phyloP scores from a whole-genome alignment of 805 yeast species.

The Lipomyces orientalis region DNA sequence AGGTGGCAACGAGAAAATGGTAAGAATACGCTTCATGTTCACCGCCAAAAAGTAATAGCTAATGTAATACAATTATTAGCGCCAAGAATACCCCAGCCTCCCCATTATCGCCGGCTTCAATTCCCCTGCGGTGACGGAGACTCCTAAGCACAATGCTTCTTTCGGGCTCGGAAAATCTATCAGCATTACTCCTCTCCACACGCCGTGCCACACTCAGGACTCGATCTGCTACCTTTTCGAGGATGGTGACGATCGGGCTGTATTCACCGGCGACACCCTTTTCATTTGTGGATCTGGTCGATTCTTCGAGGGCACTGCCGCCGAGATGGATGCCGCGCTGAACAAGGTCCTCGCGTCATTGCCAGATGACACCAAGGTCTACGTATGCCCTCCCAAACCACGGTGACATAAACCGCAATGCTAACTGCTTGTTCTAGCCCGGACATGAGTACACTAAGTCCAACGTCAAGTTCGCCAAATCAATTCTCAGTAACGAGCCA shows the following conservation, averaged over 20 bases:
- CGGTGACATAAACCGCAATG: background rate
- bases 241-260: slow-evolving; percentile 75
- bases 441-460: slow-evolving; percentile 95
- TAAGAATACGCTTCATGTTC: slow-evolving; percentile 10
- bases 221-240: slow-evolving; percentile 83
- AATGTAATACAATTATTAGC: slow-evolving; percentile 10
- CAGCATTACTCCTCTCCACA: slow-evolving; percentile 79
- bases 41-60: background rate
- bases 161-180: slow-evolving; percentile 68
- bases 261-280: slow-evolving; percentile 94
- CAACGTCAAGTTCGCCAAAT: slow-evolving; percentile 77
- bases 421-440: slow-evolving; percentile 50
- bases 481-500: slow-evolving; percentile 61
- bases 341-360: slow-evolving; percentile 61
- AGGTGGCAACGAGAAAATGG: slow-evolving; percentile 36
- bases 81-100: slow-evolving; percentile 50
- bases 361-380: slow-evolving; percentile 74
- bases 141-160: slow-evolving; percentile 69
- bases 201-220: slow-evolving; percentile 98
- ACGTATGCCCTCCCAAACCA: slow-evolving; percentile 41
- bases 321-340: slow-evolving; percentile 77
- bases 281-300: slow-evolving; percentile 96
- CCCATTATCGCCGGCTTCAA: slow-evolving; percentile 86
- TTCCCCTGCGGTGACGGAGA: slow-evolving; percentile 70
- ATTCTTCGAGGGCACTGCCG: slow-evolving; percentile 89